Evolutionary conservation across 805 yeast genomes (phyloP), one percentile per base, ranked within the genome.

Genomic region (Nakazawaea pomicola): DNA sequence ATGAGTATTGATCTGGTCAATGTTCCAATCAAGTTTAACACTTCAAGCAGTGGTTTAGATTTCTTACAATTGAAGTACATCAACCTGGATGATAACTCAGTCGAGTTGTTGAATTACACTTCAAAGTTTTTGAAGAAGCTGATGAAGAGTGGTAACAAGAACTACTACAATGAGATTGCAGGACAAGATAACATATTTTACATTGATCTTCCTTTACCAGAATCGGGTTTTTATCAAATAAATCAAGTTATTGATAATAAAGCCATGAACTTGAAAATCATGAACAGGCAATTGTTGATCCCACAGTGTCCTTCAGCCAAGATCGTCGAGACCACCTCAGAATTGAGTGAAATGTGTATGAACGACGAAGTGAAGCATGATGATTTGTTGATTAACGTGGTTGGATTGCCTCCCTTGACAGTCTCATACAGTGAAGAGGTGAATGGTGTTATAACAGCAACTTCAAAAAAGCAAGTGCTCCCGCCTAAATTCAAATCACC

Each of bases 361-460:
- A 3, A 31, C 20, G 85, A 78, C 48, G 61, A 70, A 17, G 60
- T 80, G 1, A 60, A 61, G 11, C 2, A 31, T 5, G 58, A 57
- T 15, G 48, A 57, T 11, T 47, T 69, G 36, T 55, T 67, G 17
- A 68, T 91, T 24, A 65, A 71, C 2, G 74, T 81, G 1, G 60
- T 66, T 15, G 97, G 98, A 40, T 84, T 88, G 2, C 81, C 91
- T 1, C 98, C 99, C 0, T 59, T 84, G 44, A 73, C 72, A 17
- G 61, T 84, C 27, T 64, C 67, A 31, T 82, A 81, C 53, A 62
- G 62, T 28, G 72, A 70, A 33, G 78, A 76, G 45, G 50, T 65
- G 12, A 57, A 61, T 42, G 65, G 64, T 0, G 50, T 47, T 16
- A 40, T 59, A 12, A 46, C 56, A 1, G 49, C 55, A 27, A 56